Evolutionary conservation across 1,284 basidiomycete species (phyloP), one percentile per base, ranked within the genome.

Genomic region (Melampsora abietis-canadensis): DNA sequence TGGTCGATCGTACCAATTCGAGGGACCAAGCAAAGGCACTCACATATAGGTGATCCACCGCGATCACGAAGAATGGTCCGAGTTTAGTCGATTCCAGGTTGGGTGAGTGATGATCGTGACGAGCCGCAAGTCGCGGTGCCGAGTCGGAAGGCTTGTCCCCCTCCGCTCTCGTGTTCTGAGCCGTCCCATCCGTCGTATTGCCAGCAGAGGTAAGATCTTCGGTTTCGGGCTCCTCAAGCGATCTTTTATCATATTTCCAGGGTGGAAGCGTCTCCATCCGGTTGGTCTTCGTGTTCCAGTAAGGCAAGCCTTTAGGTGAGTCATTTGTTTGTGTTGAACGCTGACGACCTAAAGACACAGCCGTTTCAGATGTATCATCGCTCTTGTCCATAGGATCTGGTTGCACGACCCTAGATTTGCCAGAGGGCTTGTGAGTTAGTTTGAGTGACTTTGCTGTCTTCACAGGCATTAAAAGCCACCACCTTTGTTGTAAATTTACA

Each of bases 401-500:
- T 64, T 72, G 44, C 64, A 65, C 62, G 40, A 27, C 10, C 46
- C 51, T 27, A 66, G 47, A 21, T 30, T 65, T 54, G 27, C 47
- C 60, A 24, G 21, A 34, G 2, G 48, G 27, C 3, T 21, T 15
- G 21, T n/a, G n/a, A 21, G n/a, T 8, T 47, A 34, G 24, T 47
- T 73, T 66, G 14, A 73, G 30, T n/a, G 46, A n/a, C 40, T 65
- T 57, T 19, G 70, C 63, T 15, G 63, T 57, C 46, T 66, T 19
- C 14, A 60, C 48, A 19, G 70, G 70, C 70, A 73, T 66, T 37
- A 73, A 47, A 31, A 73, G 64, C 70, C 70, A 73, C 70, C 70
- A 73, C 46, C 70, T 65, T 30, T 10, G 15, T 19, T 24, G 8
- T 34, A 54, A 31, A 62, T n/a, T n/a, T 12, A 17, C 12, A 44